phyloP scores from a whole-genome alignment of 768 basidiomycete species.

The Psilocybe subaeruginosa region DNA sequence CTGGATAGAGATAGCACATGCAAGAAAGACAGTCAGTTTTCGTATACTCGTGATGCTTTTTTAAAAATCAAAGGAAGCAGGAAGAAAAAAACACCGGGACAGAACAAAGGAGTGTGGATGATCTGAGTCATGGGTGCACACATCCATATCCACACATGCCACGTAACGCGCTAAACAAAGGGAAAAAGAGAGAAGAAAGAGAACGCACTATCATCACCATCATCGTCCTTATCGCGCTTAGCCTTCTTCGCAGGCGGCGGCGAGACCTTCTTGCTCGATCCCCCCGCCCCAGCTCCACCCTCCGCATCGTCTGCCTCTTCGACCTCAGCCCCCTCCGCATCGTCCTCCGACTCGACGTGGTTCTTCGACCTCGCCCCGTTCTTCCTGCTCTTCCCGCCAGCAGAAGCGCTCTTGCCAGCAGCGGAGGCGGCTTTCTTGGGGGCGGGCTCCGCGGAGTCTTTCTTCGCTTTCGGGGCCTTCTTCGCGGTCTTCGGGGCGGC shows the following conservation, averaged over 20 bases:
- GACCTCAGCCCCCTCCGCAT: conserved; percentile 49
- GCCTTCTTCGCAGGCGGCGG: conserved; percentile 70
- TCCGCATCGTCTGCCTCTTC: conserved; percentile 58
- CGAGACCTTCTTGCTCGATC: conserved; percentile 53
- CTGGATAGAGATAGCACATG: conserved; percentile 18
- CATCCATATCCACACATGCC: too few relatives aligned
- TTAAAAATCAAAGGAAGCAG: neutral
- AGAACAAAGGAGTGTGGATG: neutral
- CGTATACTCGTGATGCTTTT: too few relatives aligned
- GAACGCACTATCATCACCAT: conserved; percentile 63
- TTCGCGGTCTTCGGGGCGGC: conserved; percentile 25
- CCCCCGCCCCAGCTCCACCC: conserved; percentile 52
- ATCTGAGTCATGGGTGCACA: too few relatives aligned
- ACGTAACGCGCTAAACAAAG: neutral
- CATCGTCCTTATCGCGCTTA: conserved; percentile 62
- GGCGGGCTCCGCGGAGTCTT: conserved; percentile 41
- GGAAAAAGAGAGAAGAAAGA: conserved; percentile 3
- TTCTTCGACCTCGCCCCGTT: conserved; percentile 51
- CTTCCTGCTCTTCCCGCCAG: conserved; percentile 32
- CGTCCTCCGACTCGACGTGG: conserved; percentile 71
- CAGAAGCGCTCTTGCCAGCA: conserved; percentile 30
- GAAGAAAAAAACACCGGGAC: conserved; percentile 1
- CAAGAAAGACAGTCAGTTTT: too few relatives aligned
- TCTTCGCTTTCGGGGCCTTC: conserved; percentile 39
- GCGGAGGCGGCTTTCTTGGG: conserved; percentile 15